Percentiles rank a stretch among this genome's conserved stretches.
Conservation (phyloP, 2,329 filamentous ascomycete species). For the Microcyclospora tardicrescens region DNA sequence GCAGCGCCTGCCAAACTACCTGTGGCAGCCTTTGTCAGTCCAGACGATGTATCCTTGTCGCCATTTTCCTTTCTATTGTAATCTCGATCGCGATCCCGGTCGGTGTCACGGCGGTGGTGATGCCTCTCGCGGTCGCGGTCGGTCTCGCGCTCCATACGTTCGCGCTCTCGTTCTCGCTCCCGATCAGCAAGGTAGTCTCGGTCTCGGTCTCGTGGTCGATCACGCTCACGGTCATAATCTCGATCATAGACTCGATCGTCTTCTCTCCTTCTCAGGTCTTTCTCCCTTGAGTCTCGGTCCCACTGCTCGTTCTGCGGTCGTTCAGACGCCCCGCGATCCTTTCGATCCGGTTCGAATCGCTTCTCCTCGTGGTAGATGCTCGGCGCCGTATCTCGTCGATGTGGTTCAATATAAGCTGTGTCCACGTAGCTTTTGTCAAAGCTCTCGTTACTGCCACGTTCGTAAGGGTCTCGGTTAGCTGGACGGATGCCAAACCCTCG, state of each 20-base stretch:
- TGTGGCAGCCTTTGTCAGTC: conserved; percentile 17
- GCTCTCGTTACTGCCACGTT: conserved; percentile 27
- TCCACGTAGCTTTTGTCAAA: conserved; percentile 23
- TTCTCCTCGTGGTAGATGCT: conserved; percentile 14
- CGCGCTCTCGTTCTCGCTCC: conserved; percentile 11
- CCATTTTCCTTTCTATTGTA: conserved; percentile 15
- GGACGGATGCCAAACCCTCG: conserved; percentile 36
- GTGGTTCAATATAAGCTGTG: conserved; percentile 16
- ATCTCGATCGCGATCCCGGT: conserved; percentile 4
- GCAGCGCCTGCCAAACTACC: conserved; percentile 20
- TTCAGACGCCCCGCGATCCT: conserved; percentile 14
- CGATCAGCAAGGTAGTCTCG: conserved; percentile 10
- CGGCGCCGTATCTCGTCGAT: conserved; percentile 18
- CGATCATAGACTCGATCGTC: conserved; percentile 18
- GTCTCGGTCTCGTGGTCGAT: conserved; percentile 5
- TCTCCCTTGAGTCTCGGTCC: conserved; percentile 16
- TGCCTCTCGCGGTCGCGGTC: conserved; percentile 14
- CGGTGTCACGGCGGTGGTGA: neutral
- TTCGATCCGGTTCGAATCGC: conserved; percentile 15
- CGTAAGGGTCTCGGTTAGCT: conserved; percentile 18
- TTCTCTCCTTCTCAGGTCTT: conserved; percentile 18
- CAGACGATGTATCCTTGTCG: conserved; percentile 11
- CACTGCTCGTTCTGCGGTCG: conserved; percentile 15
- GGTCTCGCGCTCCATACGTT: conserved; percentile 13
- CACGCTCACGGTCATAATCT: conserved; percentile 14